A percentile compares a stretch with the other conserved stretches of the same genome.
Evolutionary conservation across 2,329 filamentous ascomycete species (phyloP).

Genomic region (Colletotrichum karsti): DNA sequence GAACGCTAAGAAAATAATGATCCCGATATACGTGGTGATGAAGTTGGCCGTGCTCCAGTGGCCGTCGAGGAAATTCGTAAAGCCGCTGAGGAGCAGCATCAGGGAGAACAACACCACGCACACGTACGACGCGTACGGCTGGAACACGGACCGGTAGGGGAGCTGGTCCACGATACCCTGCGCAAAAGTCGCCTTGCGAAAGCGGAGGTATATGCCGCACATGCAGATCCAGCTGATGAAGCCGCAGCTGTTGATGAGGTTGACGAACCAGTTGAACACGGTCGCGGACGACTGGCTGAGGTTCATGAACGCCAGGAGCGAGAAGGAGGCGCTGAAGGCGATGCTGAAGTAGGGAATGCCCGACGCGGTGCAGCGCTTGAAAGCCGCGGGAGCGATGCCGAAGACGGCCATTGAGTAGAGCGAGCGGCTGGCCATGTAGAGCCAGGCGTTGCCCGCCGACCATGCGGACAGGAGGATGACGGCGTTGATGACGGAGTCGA

Average conservation of each 20-base stretch:
- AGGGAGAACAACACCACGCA: conserved; percentile 45
- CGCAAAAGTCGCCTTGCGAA: conserved; percentile 53
- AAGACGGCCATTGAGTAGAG: conserved; percentile 64
- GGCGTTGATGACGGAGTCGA: conserved; percentile 62
- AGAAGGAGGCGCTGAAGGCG: conserved; percentile 62
- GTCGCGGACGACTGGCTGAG: conserved; percentile 64
- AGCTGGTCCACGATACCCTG: background rate
- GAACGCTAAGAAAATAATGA: conserved; percentile 69
- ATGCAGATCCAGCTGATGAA: conserved; percentile 63
- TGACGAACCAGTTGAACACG: conserved; percentile 70
- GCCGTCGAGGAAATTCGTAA: conserved; percentile 69
- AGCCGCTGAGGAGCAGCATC: conserved; percentile 74
- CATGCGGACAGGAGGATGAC: conserved; percentile 63
- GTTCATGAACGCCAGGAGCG: conserved; percentile 68
- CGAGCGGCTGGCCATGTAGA: conserved; percentile 63
- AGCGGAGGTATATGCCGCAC: conserved; percentile 65
- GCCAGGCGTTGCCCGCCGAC: conserved; percentile 57
- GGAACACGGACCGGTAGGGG: background rate
- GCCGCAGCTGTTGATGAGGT: conserved; percentile 59
- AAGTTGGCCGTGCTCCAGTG: conserved; percentile 68
- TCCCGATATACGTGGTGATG: conserved; percentile 70
- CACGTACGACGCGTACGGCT: background rate
- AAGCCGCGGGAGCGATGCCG: conserved; percentile 53
- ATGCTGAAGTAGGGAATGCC: conserved; percentile 49
- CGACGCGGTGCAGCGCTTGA: conserved; percentile 39